Base-by-base conservation (phyloP, 306 rosid genomes). In the Acacia confusa region DNA sequence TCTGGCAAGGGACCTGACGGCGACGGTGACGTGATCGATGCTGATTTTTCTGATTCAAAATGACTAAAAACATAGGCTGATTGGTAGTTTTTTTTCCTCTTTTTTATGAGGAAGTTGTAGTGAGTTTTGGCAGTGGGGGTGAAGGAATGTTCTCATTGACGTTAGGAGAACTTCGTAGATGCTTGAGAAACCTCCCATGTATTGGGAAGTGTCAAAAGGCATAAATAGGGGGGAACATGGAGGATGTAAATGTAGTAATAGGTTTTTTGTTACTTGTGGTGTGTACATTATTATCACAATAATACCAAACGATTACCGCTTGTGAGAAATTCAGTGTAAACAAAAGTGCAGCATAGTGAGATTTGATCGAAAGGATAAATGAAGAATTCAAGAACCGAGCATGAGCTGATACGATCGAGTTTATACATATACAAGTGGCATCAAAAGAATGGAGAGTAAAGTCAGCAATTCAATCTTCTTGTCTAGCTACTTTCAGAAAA, bases 21-120 rank as follows among this genome's bases (percentile, higher is more conserved):
- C 1, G 97, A 92, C 1, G 96, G 94, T 2, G 98, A 92, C 1
- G 96, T 94, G n/a, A 92, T 92, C 6, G 98, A 92, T 82, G 96
- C 97, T 0, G 96, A 94, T 85, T 94, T 94, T 73, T 89, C 91
- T 0, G 97, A 92, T 79, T 91, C 92, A 78, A 90, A 90, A 79
- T 88, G 91, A 88, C 88, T 36, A 12, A 44, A 32, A 44, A 55
- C 17, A 63, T 30, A 27, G 64, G 55, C 77, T 82, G 48, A 36
- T 52, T 68, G n/a, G 22, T 82, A 75, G 60, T 38, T 14, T 53
- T 50, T 25, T 24, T 9, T 17, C 7, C 9, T 40, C 61, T 40
- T 65, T 74, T n/a, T 0, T 14, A 50, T 63, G 71, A 14, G 63
- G 24, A 78, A 53, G 70, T 70, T 22, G 38, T 87, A 30, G 77